Evolutionary conservation across 2,329 filamentous ascomycete species (phyloP), one percentile per base, ranked within the genome.

Genomic region (Pyrenophora tritici-repentis): DNA sequence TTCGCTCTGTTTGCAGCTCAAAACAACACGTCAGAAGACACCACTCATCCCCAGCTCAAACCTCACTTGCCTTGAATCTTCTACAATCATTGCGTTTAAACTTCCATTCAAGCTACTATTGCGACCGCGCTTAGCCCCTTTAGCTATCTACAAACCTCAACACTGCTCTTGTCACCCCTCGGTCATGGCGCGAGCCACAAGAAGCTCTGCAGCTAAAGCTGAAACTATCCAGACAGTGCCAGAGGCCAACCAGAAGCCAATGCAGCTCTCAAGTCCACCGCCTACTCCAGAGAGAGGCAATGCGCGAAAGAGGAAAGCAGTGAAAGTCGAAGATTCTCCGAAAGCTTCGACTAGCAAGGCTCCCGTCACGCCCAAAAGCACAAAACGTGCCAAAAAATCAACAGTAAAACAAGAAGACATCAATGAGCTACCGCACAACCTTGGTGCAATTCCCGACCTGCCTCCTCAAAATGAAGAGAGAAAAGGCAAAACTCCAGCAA

Each of bases 341-440:
- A 42, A 47, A 12, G 38, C 36, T 14, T 26, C 46, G 14, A 24
- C 50, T 14, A 42, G 31, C 13, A 54, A 58, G 18, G 35, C 47
- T 6, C 22, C 45, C 10, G 22, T 31, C 4, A 64, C 62, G 14
- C 51, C 54, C 4, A 71, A 63, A 17, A 69, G 56, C 39, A 61
- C 57, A 12, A 80, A 79, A 56, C 71, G 76, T 16, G 57, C 64
- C 3, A 69, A 72, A 47, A 68, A 66, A 45, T 42, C 64, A 24
- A 51, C 67, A n/a, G 73, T 72, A 35, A 68, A 72, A 39, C 71
- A 75, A 45, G 66, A 72, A 56, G 71, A 77, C 20, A 54, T 73
- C 46, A 73, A 82, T 51, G 78, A 82, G 41, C 70, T 85, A 32
- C 82, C 82, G 13, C 83, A 85, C 66, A 84, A 83, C 41, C 69